phyloP scores from a whole-genome alignment of 768 basidiomycete species.

The Tylopilus felleus region DNA sequence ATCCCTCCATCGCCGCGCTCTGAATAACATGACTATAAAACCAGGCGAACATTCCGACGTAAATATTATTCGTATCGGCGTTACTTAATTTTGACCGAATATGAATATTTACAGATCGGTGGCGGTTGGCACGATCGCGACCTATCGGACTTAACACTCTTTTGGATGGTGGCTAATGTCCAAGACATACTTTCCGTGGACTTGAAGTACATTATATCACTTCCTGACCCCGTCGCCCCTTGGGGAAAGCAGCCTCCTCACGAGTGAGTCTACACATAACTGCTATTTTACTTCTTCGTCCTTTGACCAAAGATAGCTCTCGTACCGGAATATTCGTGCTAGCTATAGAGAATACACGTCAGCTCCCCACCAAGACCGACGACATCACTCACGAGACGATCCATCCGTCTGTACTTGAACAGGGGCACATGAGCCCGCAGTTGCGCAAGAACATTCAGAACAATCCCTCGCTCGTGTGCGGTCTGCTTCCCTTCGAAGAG shows the following conservation, averaged over 20 bases:
- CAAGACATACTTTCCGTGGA: conserved; percentile 56
- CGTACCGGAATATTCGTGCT: conserved; percentile 52
- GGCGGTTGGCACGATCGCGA: conserved; percentile 70
- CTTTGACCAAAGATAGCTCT: conserved; percentile 36
- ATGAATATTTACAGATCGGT: conserved; percentile 53
- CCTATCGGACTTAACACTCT: conserved; percentile 58
- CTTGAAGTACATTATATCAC: conserved; percentile 45
- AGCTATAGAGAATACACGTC: conserved; percentile 43
- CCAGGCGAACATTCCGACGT: conserved; percentile 30
- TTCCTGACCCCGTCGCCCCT: conserved; percentile 48
- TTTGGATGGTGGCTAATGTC: conserved; percentile 64
- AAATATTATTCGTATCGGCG: neutral
- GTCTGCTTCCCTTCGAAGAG: conserved; percentile 51
- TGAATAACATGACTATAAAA: conserved; percentile 9
- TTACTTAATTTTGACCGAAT: neutral
- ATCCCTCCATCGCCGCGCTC: neutral
- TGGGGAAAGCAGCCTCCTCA: conserved; percentile 67
- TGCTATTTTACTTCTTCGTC: neutral
- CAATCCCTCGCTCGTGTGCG: conserved; percentile 43
- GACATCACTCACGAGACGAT: conserved; percentile 55
- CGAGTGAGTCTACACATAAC: conserved; percentile 41
- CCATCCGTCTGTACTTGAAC: conserved; percentile 57
- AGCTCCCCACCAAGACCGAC: conserved; percentile 43
- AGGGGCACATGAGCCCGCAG: conserved; percentile 33
- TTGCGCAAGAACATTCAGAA: conserved; percentile 36